phyloP scores from a whole-genome alignment of 2,329 filamentous ascomycete species.

The Phoma sp. region DNA sequence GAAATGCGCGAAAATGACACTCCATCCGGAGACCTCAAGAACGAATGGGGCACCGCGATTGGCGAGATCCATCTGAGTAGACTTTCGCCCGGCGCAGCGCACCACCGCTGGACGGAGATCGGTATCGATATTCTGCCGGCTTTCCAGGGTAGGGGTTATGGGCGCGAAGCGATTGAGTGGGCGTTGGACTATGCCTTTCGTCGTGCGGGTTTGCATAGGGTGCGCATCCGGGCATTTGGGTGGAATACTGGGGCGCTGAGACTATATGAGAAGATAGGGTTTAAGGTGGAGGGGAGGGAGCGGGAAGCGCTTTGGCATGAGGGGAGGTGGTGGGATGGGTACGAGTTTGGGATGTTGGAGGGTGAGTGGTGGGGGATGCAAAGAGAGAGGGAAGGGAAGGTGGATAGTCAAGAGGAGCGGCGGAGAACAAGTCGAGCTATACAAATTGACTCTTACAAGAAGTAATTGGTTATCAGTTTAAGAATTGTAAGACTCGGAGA shows the following conservation, averaged over 20 bases:
- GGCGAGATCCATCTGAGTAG: slow-evolving; percentile 18
- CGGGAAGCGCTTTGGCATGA: slow-evolving; percentile 56
- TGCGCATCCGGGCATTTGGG: slow-evolving; percentile 51
- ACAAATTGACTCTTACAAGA: slow-evolving; percentile 1
- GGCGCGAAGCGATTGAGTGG: slow-evolving; percentile 58
- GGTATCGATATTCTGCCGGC: slow-evolving; percentile 47
- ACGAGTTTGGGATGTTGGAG: slow-evolving; percentile 40
- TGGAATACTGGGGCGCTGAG: slow-evolving; percentile 55
- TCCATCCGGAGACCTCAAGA: background rate
- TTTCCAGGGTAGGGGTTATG: slow-evolving; percentile 55
- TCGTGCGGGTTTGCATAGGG: slow-evolving; percentile 55
- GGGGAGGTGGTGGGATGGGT: slow-evolving; percentile 49
- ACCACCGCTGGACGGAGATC: slow-evolving; percentile 55
- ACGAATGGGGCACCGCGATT: slow-evolving; percentile 18
- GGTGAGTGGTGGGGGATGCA: slow-evolving; percentile 33
- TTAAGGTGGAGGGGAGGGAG: slow-evolving; percentile 53
- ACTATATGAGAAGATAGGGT: slow-evolving; percentile 57
- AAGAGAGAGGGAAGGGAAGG: slow-evolving; percentile 1
- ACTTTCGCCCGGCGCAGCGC: slow-evolving; percentile 34
- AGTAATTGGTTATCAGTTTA: background rate
- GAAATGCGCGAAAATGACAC: background rate
- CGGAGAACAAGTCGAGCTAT: slow-evolving; percentile 7
- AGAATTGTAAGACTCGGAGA: background rate
- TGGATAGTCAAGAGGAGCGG: background rate
- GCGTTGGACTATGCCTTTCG: slow-evolving; percentile 57